Base-by-base conservation (phyloP, 768 basidiomycete genomes). In the Flagelloscypha sp. region DNA sequence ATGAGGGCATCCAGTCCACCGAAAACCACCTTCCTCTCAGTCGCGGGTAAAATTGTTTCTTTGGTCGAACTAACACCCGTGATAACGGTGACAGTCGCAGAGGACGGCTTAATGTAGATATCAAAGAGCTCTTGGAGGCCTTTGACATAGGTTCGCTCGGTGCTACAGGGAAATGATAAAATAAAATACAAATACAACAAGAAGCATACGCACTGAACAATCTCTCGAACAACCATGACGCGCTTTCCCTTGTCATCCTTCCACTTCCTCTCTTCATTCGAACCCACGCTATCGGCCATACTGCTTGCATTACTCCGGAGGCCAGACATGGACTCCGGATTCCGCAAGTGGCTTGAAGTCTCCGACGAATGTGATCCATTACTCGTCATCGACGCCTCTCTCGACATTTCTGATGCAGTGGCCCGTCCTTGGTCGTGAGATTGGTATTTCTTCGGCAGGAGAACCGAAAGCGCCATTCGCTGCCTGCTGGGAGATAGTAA, bases 51-150 rank as follows among this genome's bases (percentile, higher is more conserved):
- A 17, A 93, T 66, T 0, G 86, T 86, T 39, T 97, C 94, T 53
- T 81, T 84, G 43, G 65, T 67, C 7, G 82, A 77, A 12, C 79
- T 72, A 9, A 81, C 79, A 35, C 76, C 75, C 29, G 81, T 74
- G 21, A 84, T 68, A 16, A 81, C 57, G 45, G 78, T 83, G 36
- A 84, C 77, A 3, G 80, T 68, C 17, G 72, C 72, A 7, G 75
- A 66, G 5, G 84, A 81, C 28, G 92, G 90, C 52, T 78, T 83
- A 60, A 98, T 85, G 53, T 98, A 99, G 33, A 99, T 94, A 40
- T 89, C 85, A 33, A 93, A 79, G 7, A 99, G 75, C 56, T 95
- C 94, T 50, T 87, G 81, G 21, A 99, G 62, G n/a, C 89, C 85
- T 44, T 83, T 83, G 41, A 94, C 87, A 58, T 99, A 99, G 2